Conservation (phyloP, 2,329 filamentous ascomycete genomes). For the Juglanconis sp. region DNA sequence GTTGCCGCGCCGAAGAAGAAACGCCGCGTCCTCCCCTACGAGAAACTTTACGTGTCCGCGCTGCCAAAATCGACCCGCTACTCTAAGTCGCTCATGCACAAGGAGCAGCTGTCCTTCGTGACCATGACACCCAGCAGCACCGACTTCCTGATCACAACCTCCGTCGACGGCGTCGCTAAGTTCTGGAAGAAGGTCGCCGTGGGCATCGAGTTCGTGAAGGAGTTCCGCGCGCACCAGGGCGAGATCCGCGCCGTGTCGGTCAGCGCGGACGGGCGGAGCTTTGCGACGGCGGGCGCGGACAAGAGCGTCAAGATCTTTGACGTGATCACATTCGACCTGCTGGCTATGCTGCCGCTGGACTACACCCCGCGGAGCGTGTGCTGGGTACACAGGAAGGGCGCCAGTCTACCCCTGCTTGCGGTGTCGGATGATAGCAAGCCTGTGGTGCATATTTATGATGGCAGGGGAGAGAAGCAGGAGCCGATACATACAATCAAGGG, state of each 20-base stretch:
- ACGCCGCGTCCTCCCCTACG: constrained; percentile 83
- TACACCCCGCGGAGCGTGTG: constrained; percentile 76
- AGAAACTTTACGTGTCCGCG: constrained; percentile 90
- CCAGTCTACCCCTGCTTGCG: constrained; percentile 82
- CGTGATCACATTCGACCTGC: constrained; percentile 81
- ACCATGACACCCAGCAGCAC: constrained; percentile 83
- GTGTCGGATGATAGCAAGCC: constrained; percentile 73
- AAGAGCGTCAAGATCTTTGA: constrained; percentile 78
- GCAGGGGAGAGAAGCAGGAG: constrained; percentile 73
- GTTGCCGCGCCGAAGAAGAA: constrained; percentile 82
- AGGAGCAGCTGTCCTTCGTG: constrained; percentile 85
- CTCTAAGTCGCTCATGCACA: constrained; percentile 97
- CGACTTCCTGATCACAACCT: constrained; percentile 93
- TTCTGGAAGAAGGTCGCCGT: constrained; percentile 97
- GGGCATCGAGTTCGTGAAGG: constrained; percentile 96
- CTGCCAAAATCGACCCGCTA: constrained; percentile 79
- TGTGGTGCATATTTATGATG: constrained; percentile 81
- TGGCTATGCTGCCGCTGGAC: constrained; percentile 77
- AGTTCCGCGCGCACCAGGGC: constrained; percentile 86
- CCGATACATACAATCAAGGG: constrained; percentile 75
- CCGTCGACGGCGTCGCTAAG: constrained; percentile 92
- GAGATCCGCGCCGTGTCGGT: constrained; percentile 81
- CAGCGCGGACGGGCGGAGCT: constrained; percentile 87
- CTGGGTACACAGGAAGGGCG: constrained; percentile 86
- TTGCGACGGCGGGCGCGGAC: constrained; percentile 81